phyloP scores from a whole-genome alignment of 768 basidiomycete genomes.

The Leccinum subgranulosum region DNA sequence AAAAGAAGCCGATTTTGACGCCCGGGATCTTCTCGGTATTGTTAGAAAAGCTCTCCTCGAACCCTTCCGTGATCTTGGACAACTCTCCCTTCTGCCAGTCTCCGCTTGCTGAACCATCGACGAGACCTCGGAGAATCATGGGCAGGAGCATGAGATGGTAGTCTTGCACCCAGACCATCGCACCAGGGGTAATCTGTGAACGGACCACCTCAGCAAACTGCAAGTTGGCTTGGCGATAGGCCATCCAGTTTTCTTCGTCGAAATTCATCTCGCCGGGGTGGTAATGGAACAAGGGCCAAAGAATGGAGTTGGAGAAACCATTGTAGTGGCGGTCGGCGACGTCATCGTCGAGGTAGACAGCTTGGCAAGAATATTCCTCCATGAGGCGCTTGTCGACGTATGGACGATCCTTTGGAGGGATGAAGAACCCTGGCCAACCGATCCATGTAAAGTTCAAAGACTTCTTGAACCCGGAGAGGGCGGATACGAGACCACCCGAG shows the following conservation, averaged over 20 bases:
- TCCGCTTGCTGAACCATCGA: conserved; percentile 65
- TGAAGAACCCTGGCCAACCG: conserved; percentile 92
- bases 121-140: conserved; percentile 86
- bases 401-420: conserved; percentile 88
- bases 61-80: conserved; percentile 67
- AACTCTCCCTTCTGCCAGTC: conserved; percentile 61
- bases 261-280: conserved; percentile 99
- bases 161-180: conserved; percentile 99
- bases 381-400: conserved; percentile 87
- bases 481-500: conserved; percentile 95
- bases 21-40: conserved; percentile 46
- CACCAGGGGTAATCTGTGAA: conserved; percentile 72
- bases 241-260: conserved; percentile 97
- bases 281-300: conserved; percentile 99
- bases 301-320: conserved; percentile 98
- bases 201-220: conserved; percentile 89
- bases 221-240: conserved; percentile 95
- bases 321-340: conserved; percentile 98
- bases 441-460: conserved; percentile 98
- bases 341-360: conserved; percentile 97
- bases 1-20: conserved; percentile 97
- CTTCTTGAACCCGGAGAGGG: conserved; percentile 97
- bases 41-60: conserved; percentile 45
- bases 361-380: conserved; percentile 96
- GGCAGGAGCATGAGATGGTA: conserved; percentile 98